phyloP scores from a whole-genome alignment of 805 yeast species.

The Saturnispora halmiae region DNA sequence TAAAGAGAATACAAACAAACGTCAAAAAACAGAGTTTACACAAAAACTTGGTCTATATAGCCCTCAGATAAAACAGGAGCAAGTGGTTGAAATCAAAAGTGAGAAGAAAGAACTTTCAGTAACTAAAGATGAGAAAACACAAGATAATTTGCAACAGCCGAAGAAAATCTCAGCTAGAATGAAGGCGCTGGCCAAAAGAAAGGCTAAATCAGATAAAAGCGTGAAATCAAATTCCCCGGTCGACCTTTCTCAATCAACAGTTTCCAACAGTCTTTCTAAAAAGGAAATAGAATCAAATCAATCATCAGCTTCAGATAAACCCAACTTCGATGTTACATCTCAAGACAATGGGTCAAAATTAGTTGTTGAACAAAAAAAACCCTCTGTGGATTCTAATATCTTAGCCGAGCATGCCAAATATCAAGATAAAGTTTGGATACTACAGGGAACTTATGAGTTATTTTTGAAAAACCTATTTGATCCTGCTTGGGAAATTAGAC shows the following conservation, averaged over 20 bases:
- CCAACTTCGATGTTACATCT: constrained; percentile 45
- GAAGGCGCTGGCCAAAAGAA: constrained; percentile 89
- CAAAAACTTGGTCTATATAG: constrained; percentile 25
- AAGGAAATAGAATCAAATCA: constrained; percentile 63
- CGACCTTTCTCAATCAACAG: constrained; percentile 63
- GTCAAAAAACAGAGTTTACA: constrained; percentile 25
- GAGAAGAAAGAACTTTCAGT: too few species aligned
- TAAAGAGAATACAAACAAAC: constrained; percentile 13
- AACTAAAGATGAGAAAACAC: too few species aligned
- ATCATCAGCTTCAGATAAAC: constrained; percentile 12
- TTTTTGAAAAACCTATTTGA: constrained; percentile 70
- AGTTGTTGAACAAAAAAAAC: constrained; percentile 76
- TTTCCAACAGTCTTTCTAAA: constrained; percentile 40
- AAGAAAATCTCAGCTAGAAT: constrained; percentile 57
- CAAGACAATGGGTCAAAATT: constrained; percentile 75
- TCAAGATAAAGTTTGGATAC: constrained; percentile 81
- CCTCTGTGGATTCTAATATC: constrained; percentile 29
- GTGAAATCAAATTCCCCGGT: constrained; percentile 39
- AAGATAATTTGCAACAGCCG: neutral
- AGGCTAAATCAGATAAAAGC: constrained; percentile 61
- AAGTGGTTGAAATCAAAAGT: constrained; percentile 15
- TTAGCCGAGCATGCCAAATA: constrained; percentile 32
- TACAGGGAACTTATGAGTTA: constrained; percentile 85
- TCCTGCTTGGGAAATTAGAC: constrained; percentile 90
- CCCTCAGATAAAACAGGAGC: neutral